Evolutionary conservation across 202 grass and related monocot species (phyloP).

Genomic region (Panicum virgatum): DNA sequence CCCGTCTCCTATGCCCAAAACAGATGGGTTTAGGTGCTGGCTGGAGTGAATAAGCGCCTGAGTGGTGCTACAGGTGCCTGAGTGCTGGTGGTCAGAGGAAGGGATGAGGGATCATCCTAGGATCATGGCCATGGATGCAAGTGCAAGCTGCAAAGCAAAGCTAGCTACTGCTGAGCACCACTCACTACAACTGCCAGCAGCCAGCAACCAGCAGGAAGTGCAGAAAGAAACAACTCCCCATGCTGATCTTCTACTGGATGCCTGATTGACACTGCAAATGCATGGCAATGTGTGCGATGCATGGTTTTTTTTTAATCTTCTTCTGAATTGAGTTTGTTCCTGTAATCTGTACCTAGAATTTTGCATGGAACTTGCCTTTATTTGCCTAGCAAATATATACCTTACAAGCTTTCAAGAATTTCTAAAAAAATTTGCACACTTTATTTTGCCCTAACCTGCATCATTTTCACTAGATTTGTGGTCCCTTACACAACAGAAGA

Average conservation of each 20-base stretch:
- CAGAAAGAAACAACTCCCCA: constrained; percentile 45
- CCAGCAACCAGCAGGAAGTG: neutral
- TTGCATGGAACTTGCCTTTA: neutral
- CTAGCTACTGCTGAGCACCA: neutral
- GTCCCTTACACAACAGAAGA: neutral
- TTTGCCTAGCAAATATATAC: neutral
- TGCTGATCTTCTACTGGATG: constrained; percentile 47
- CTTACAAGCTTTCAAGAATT: neutral
- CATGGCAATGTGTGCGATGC: constrained; percentile 8
- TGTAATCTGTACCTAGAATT: neutral
- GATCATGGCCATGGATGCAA: constrained; percentile 5
- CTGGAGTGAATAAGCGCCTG: constrained; percentile 49
- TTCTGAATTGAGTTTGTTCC: neutral
- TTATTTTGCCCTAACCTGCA: neutral
- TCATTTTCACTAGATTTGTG: neutral
- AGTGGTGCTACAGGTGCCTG: constrained; percentile 33
- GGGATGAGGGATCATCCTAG: constrained; percentile 42
- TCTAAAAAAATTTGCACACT: neutral
- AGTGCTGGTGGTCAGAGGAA: constrained; percentile 14
- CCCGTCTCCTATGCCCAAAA: constrained; percentile 48
- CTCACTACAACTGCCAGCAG: constrained; percentile 6
- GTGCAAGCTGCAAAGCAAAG: constrained; percentile 30
- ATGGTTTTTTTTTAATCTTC: neutral
- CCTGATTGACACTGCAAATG: constrained; percentile 18
- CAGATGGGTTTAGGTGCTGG: constrained; percentile 51